Percentiles rank a stretch among this genome's conserved stretches.
Conservation (phyloP, 306 rosid genomes). For the Lathyrus aphaca region DNA sequence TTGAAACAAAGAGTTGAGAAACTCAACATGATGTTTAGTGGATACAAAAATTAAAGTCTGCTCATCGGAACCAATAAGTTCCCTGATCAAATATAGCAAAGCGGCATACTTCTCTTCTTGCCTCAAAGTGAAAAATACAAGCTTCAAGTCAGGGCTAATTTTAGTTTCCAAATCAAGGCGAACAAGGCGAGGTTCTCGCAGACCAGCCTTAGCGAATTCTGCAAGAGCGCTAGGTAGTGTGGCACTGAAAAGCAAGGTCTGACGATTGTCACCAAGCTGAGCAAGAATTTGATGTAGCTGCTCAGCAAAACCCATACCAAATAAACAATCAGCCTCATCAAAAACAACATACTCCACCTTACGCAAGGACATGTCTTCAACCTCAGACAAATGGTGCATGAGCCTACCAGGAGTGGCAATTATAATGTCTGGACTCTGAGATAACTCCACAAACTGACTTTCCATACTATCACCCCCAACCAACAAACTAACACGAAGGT, state of each 20-base stretch:
- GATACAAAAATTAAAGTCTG: conserved; percentile 89
- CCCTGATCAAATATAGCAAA: conserved; percentile 76
- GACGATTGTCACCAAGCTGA: conserved; percentile 83
- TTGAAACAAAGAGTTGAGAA: conserved; percentile 67
- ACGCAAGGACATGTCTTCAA: conserved; percentile 84
- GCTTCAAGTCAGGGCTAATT: conserved; percentile 93
- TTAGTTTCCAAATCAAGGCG: conserved; percentile 86
- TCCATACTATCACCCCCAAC: conserved; percentile 99
- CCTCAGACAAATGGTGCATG: conserved; percentile 89
- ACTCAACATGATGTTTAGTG: conserved; percentile 90
- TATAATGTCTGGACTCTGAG: conserved; percentile 83
- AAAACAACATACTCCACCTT: conserved; percentile 89
- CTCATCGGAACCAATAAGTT: conserved; percentile 68
- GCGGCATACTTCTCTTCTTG: conserved; percentile 87
- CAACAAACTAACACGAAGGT: conserved; percentile 80
- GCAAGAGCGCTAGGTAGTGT: conserved; percentile 93
- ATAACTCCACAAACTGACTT: conserved; percentile 79
- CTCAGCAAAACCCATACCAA: conserved; percentile 90
- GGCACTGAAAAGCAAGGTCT: conserved; percentile 92
- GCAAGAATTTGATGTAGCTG: conserved; percentile 80
- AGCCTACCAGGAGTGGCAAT: conserved; percentile 98
- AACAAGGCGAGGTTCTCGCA: conserved; percentile 86
- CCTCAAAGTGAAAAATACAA: conserved; percentile 70
- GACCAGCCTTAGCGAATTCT: conserved; percentile 95
- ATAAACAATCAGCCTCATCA: conserved; percentile 86